Evolutionary conservation across 2,329 filamentous ascomycete species (phyloP), one percentile per base, ranked within the genome.

Genomic region (Corniculantispora saksenae): DNA sequence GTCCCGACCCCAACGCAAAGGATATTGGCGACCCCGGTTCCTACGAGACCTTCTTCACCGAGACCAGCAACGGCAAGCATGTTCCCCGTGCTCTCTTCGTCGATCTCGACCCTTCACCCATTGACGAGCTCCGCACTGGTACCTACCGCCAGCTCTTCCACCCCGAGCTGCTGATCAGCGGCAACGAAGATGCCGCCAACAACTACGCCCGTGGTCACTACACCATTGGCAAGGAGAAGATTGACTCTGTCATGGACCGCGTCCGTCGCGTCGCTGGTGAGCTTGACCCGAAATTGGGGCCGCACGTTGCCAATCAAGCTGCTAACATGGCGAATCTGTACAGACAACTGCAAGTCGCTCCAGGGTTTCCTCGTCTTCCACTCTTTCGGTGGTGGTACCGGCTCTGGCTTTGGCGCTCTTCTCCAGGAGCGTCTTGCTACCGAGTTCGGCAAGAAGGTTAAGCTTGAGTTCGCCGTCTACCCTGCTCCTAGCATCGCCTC

Each of bases 121-220:
- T 91, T 71, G 89, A 91, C 72, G 89, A 91, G 83, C 90, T 91
- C 79, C 86, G 89, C 66, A 91, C 88, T 63, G 88, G 89, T 66
- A 67, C 73, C 69, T 91, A 90, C 80, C 86, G 87, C 72, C 83
- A 88, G 74, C 85, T 91, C 67, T 91, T 90, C 83, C 89, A 91
- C 80, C 89, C 89, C 54, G 89, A 91, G 82, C 83, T 89, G 71
- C 79, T 91, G 74, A 87, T 91, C 75, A 91, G 86, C 77, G 89
- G 89, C 79, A 91, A 91, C 84, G 89, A 91, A 78, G 89, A 91
- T 84, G 89, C 89, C 66, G 88, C 89, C 80, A 91, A 91, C 82
- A 91, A 91, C 83, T 91, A 91, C 74, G 89, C 89, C 71, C 89
- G 89, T 81, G 89, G 89, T 65, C 89, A 91, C 81, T 91, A 91